Conservation (phyloP, 1,284 basidiomycete species). For the Butyriboletus appendiculatus region DNA sequence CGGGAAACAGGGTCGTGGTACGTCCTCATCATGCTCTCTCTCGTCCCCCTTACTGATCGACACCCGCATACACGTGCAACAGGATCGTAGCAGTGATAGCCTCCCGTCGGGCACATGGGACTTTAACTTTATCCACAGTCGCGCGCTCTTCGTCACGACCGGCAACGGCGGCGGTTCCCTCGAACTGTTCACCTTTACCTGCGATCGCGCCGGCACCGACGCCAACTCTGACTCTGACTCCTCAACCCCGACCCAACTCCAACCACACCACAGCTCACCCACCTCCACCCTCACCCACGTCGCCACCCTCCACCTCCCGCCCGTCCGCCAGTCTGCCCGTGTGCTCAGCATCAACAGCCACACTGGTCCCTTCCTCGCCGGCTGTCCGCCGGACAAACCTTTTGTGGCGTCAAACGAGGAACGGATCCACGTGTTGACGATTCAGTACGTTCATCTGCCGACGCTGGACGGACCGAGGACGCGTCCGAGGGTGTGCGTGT, state of each 20-base stretch:
- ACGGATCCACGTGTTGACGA: constrained; percentile 46
- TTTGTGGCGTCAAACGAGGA: constrained; percentile 42
- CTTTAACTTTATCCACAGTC: constrained; percentile 48
- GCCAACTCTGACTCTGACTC: background rate
- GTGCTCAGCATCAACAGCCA: constrained; percentile 30
- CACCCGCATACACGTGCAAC: background rate
- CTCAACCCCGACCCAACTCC: background rate
- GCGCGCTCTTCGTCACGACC: constrained; percentile 46
- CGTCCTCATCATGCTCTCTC: constrained; percentile 20
- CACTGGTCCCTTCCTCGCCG: constrained; percentile 41
- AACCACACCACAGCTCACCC: background rate
- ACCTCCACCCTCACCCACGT: constrained; percentile 19
- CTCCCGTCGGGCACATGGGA: constrained; percentile 39
- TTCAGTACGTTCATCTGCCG: constrained; percentile 33
- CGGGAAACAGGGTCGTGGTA: constrained; percentile 46
- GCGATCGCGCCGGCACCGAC: constrained; percentile 5
- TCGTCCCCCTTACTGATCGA: background rate
- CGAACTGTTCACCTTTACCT: constrained; percentile 40
- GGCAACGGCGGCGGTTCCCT: constrained; percentile 36
- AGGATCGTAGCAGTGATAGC: constrained; percentile 27
- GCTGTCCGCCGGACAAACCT: constrained; percentile 30
- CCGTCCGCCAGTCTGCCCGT: constrained; percentile 15
- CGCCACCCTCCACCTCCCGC: constrained; percentile 39
- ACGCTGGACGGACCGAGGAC: constrained; percentile 4
- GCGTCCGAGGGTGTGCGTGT: constrained; percentile 31